Conservation (phyloP, 352 stramenopile species). For the Globisporangium okanoganense region DNA sequence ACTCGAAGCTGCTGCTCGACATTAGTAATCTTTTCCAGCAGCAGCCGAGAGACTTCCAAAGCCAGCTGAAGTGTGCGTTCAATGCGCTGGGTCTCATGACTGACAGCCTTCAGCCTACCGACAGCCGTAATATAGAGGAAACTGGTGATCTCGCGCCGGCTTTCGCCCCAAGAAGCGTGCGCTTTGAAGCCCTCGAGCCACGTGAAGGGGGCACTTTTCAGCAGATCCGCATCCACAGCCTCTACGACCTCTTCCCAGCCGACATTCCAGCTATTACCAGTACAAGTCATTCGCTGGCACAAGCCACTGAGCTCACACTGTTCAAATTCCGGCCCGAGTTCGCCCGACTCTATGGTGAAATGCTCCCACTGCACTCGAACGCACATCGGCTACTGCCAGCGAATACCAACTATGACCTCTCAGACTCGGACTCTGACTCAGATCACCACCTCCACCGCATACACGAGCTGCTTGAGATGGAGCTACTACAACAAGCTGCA, state of each 20-base stretch:
- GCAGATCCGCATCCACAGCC: constrained; percentile 22
- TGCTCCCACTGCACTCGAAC: constrained; percentile 36
- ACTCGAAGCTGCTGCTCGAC: background rate
- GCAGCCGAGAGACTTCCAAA: background rate
- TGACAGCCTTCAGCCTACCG: constrained; percentile 19
- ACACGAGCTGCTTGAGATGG: constrained; percentile 19
- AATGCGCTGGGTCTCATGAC: constrained; percentile 30
- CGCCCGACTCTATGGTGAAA: constrained; percentile 30
- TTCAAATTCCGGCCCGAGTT: constrained; percentile 54
- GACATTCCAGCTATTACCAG: constrained; percentile 18
- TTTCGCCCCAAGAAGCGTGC: background rate
- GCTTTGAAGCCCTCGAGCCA: constrained; percentile 9
- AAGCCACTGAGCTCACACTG: constrained; percentile 13
- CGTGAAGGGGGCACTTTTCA: background rate
- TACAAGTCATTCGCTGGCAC: constrained; percentile 10
- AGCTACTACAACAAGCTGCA: constrained; percentile 33
- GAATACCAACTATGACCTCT: background rate
- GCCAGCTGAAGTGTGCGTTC: constrained; percentile 23
- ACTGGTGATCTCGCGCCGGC: background rate
- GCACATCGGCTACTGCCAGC: constrained; percentile 5
- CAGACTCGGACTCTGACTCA: background rate
- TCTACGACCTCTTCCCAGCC: constrained; percentile 31
- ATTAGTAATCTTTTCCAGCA: background rate
- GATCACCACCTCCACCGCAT: background rate
- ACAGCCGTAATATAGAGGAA: background rate